Conservation (phyloP, 257 asterid species). For the Capsicum pubescens region DNA sequence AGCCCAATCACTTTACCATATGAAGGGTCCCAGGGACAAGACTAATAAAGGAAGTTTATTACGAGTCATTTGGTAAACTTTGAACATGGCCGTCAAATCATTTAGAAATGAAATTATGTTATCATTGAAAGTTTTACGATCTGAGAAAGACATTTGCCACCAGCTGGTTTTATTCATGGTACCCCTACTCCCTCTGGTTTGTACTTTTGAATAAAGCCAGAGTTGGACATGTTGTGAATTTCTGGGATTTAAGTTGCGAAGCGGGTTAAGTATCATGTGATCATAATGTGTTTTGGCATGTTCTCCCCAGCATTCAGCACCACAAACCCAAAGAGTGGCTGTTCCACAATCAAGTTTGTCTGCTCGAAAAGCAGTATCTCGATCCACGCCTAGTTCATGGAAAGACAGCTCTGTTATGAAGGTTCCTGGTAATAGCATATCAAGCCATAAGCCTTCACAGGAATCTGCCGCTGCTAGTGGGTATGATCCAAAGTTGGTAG, state of each 20-base stretch:
- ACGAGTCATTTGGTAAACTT: background rate
- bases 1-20: background rate
- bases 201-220: conserved; percentile 18
- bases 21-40: background rate
- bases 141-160: background rate
- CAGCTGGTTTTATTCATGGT: conserved; percentile 1
- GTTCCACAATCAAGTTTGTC: conserved; percentile 49
- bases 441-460: conserved; percentile 49
- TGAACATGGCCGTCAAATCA: background rate
- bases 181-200: conserved; percentile 1
- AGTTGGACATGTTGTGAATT: background rate
- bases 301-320: conserved; percentile 54
- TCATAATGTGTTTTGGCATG: conserved; percentile 28
- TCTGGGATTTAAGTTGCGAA: conserved; percentile 8
- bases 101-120: background rate
- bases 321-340: conserved; percentile 50
- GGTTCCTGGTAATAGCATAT: conserved; percentile 46
- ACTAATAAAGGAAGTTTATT: background rate
- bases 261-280: conserved; percentile 12
- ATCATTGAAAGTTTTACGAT: background rate
- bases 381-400: conserved; percentile 45
- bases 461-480: conserved; percentile 58
- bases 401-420: conserved; percentile 46
- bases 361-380: conserved; percentile 58
- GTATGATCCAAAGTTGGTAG: conserved; percentile 81